Conservation (phyloP, 2,329 filamentous ascomycete genomes). For the Lecanoromycetidae sp. region DNA sequence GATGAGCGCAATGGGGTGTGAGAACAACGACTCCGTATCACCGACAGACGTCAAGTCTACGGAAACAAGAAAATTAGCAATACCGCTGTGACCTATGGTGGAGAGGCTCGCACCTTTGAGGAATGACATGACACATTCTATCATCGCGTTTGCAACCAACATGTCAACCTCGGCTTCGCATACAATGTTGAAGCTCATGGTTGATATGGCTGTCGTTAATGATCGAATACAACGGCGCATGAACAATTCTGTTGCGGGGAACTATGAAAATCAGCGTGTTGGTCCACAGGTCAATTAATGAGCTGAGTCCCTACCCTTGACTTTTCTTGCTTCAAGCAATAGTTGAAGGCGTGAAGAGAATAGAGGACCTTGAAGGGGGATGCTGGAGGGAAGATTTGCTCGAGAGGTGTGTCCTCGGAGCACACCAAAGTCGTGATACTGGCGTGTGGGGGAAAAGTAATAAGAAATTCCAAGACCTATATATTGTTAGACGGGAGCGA, state of each 20-base stretch:
- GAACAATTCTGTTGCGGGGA: neutral
- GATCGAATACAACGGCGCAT: constrained; percentile 38
- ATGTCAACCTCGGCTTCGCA: constrained; percentile 21
- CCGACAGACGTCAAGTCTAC: constrained; percentile 8
- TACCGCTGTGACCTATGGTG: too few relatives aligned
- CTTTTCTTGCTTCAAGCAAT: constrained; percentile 40
- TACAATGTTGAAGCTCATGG: constrained; percentile 6
- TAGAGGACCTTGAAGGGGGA: constrained; percentile 65
- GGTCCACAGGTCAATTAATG: too few relatives aligned
- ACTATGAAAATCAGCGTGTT: neutral
- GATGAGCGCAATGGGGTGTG: constrained; percentile 22
- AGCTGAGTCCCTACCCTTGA: neutral
- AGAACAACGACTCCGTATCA: neutral
- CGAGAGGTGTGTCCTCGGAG: constrained; percentile 39
- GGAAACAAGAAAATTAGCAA: too few relatives aligned
- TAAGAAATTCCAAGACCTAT: constrained; percentile 59
- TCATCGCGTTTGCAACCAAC: constrained; percentile 41
- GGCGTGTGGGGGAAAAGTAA: constrained; percentile 56
- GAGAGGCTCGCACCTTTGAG: constrained; percentile 41
- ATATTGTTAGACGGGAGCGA: constrained; percentile 4
- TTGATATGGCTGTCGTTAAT: constrained; percentile 48
- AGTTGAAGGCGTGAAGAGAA: constrained; percentile 53
- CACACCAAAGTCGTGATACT: constrained; percentile 49
- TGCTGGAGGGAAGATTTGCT: constrained; percentile 53
- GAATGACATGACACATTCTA: constrained; percentile 45